Conservation (phyloP, 106 monocot genomes). For the Dioscorea alata region DNA sequence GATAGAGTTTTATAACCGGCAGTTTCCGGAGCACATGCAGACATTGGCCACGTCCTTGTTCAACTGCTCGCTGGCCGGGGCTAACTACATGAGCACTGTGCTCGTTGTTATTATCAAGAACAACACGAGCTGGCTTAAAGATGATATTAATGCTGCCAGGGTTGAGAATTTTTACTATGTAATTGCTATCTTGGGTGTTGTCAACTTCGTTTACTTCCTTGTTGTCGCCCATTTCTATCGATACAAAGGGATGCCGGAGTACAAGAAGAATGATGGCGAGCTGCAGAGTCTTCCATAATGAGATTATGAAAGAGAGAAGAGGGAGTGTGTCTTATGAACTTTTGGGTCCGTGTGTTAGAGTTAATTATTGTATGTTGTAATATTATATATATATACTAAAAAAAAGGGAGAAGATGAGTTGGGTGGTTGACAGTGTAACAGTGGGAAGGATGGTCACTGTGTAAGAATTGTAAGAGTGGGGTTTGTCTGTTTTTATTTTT, state of each 20-base stretch:
- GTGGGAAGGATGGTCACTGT: no score
- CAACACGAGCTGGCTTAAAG: constrained; percentile 42
- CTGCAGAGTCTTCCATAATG: no score
- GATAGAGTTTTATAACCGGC: constrained; percentile 70
- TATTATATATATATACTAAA: no score
- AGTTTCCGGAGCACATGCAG: constrained; percentile 78
- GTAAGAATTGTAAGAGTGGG: no score
- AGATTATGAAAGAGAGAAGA: no score
- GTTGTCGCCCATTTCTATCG: constrained; percentile 55
- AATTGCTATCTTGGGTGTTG: constrained; percentile 31
- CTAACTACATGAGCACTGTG: constrained; percentile 43
- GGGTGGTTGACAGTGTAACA: no score
- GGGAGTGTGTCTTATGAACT: no score
- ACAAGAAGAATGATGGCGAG: no score
- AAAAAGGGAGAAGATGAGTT: no score
- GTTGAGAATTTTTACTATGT: constrained; percentile 69
- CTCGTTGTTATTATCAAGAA: constrained; percentile 31
- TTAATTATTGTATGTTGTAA: no score
- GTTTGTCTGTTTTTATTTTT: no score
- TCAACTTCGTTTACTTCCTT: constrained; percentile 50
- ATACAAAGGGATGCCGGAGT: constrained; percentile 43
- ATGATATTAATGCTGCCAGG: constrained; percentile 41
- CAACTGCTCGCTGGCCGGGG: constrained; percentile 45
- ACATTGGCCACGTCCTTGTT: constrained; percentile 53
- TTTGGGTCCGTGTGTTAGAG: no score